Evolutionary conservation across 2,329 filamentous ascomycete genomes (phyloP), one percentile per base, ranked within the genome.

Genomic region (Mollisiaceae sp.): DNA sequence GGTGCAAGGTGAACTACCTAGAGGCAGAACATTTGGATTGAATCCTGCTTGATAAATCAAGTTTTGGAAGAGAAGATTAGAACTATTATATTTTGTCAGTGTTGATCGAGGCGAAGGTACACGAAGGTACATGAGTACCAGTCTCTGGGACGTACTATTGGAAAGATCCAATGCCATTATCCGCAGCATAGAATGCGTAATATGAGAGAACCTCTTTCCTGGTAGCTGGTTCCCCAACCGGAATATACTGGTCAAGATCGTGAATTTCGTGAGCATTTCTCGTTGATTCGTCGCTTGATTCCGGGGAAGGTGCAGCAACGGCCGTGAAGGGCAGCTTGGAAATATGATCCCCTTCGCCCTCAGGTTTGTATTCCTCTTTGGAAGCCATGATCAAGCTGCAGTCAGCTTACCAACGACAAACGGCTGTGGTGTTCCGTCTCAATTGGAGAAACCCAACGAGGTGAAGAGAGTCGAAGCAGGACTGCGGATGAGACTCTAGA

Each of bases 31-130:
- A 45, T 75, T 74, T 8, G 74, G 74, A 43, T 76, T 74, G 64
- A 76, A 76, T 11, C 67, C 72, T n/a, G 70, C 74, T 64, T 75
- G 73, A 54, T 71, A 73, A 50, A 76, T 76, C 60, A 76, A 64
- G 58, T 75, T 76, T 59, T 76, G 74, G 60, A 76, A 76, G 12
- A 76, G 69, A 54, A 75, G 69, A 59, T 71, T 76, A 12, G 73
- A 74, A 64, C 73, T 75, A 60, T 27, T 24, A 50, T 22, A 50
- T 8, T 20, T 43, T 8, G 58, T 69, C 38, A 69, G 56, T 18
- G 43, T 32, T 8, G 8, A 22, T 11, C n/a, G 2, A 18, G 11
- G 4, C 38, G 60, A 14, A 6, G 20, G 24, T 15, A 12, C 15
- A 41, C 27, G 38, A 41, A 39, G 36, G 15, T 41, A 41, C 38